A percentile compares a stretch with the other conserved stretches of the same genome.
Conservation (phyloP, 495 filamentous ascomycete species). For the Podospora pseudoanserina region DNA sequence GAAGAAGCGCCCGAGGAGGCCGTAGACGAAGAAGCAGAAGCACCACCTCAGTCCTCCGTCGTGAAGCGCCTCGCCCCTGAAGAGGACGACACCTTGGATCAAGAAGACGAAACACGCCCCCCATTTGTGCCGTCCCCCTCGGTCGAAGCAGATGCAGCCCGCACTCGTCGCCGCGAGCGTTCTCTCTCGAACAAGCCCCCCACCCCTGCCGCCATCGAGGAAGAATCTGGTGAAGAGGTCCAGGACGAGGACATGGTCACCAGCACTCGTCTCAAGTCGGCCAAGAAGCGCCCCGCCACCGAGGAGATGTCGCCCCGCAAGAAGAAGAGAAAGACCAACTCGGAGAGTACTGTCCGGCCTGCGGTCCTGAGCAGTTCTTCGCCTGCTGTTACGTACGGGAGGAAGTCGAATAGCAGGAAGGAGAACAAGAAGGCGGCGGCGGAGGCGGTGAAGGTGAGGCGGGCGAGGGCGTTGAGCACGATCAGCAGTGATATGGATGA, state of each 20-base stretch:
- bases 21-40: not conserved
- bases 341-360: not conserved
- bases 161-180: slow-evolving; percentile 7
- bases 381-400: not conserved
- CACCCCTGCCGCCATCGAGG: not conserved
- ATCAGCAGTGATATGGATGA: slow-evolving; percentile 31
- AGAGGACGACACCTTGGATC: not conserved
- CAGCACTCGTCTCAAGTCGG: not conserved
- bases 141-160: slow-evolving; percentile 6
- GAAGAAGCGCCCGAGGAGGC: not conserved
- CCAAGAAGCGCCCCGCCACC: not conserved
- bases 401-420: not conserved
- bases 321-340: not conserved
- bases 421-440: too few relatives aligned
- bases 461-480: slow-evolving; percentile 5
- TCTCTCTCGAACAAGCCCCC: not conserved
- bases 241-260: not conserved
- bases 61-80: not conserved
- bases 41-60: not conserved
- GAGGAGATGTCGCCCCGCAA: not conserved
- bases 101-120: too few relatives aligned
- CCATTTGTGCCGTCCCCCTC: slow-evolving; percentile 5
- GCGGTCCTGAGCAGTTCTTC: not conserved
- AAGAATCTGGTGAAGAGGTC: not conserved
- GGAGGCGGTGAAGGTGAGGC: not conserved